Evolutionary conservation across 2,329 filamentous ascomycete genomes (phyloP), one percentile per base, ranked within the genome.

Genomic region (Nigrospora oryzae): DNA sequence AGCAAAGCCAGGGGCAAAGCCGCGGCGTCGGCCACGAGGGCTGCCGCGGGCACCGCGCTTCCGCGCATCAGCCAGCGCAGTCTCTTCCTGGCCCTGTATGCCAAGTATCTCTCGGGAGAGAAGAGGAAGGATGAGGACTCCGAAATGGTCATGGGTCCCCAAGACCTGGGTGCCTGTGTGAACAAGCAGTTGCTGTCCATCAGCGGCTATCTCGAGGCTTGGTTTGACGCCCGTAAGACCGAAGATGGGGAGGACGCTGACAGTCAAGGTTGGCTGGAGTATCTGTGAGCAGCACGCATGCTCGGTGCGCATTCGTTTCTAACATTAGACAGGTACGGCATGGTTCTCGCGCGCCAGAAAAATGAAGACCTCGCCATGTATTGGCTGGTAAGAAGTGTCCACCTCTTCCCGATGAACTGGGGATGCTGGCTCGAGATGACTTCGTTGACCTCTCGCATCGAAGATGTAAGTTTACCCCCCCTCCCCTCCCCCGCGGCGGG

Each of bases 51-150:
- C 44, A 36, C 55, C 49, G 40, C 58, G 3, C 55, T 81, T 14
- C 79, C 79, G 2, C 67, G 65, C 43, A 61, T 96, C 42, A 96
- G 90, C 60, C 89, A 96, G 62, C 94, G 91, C 66, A 89, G 91
- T 43, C 66, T 97, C 16, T 98, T 98, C 59, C 74, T 98, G 11
- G 86, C 89, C 0, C 71, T 97, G 4, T 98, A 98, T 58, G 88
- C 93, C 38, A 94, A 91, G 59, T 89, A 90, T 60, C 79, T 97
- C 51, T 86, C 90, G 0, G 93, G 93, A 2, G 93, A 98, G 71
- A 96, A 97, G 71, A 82, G 88, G 52, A 95, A 91, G 64, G 88
- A 95, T 56, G 93, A 98, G 64, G 91, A 97, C 46, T 89, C 87
- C 17, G 93, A 98, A 67, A 96, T 96, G 86, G 87, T 98, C 42